Evolutionary conservation across 1,284 basidiomycete genomes (phyloP), one percentile per base, ranked within the genome.

Genomic region (Irpex sp.): DNA sequence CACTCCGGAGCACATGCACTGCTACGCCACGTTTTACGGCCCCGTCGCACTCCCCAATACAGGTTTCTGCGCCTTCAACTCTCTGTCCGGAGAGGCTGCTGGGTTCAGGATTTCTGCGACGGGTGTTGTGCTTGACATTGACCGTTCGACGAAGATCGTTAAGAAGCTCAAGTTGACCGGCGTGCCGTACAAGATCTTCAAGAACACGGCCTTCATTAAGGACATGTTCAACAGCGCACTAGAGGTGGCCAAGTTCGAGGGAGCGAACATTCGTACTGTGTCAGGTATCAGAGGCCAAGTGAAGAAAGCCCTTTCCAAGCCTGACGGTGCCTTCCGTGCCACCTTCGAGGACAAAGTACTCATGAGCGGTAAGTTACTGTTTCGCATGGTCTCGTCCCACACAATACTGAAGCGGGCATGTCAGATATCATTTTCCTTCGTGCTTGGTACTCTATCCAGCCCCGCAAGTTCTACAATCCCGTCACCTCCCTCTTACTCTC

Each of bases 1-100:
- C 73, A 98, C 97, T 0, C 96, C 96, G 0, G 97, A 99, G 75
- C 96, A 99, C 71, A 98, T 97, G 94, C 97, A 99, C 74, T 99
- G 96, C 71, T 93, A 91, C 69, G 96, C 96, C 2, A 96, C 96
- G 0, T 98, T 99, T 76, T 98, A 96, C 71, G 95, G 93, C 0
- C 95, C 95, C 5, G 88, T 93, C 18, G 80, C 93, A 1, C 79
- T 91, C 0, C 95, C 95, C n/a, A 98, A 98, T 74, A 98, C 94
- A 0, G 96, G 96, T 64, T 94, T 99, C 77, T 98, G 95, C 73
- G 93, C 96, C 1, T 98, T 99, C 82, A 98, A 96, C 75, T 87
- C 91, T 1, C 78, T 99, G 5, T 77, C 81, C 0, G 79, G 79
- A 16, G 84, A 87, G 0, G 80, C 78, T 0, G 78, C 89, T 0